phyloP scores from a whole-genome alignment of 2,329 filamentous ascomycete genomes.

The Aureobasidium mangrovei region DNA sequence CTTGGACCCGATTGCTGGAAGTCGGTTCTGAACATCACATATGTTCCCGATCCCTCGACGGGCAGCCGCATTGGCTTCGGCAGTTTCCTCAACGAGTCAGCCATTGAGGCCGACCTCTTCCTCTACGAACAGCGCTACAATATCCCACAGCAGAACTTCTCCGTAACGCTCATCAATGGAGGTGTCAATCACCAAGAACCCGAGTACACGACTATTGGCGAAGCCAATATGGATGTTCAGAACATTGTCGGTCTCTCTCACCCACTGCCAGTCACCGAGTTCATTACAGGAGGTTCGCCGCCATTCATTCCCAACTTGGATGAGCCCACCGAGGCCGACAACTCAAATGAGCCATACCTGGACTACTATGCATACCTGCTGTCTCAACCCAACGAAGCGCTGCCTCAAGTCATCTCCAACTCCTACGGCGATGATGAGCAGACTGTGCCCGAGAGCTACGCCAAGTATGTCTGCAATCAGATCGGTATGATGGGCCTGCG shows the following conservation, averaged over 20 bases:
- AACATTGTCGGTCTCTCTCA: conserved; percentile 30
- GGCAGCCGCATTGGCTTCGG: conserved; percentile 44
- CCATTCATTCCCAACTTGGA: conserved; percentile 6
- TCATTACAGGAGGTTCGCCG: conserved; percentile 10
- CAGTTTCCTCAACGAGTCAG: conserved; percentile 21
- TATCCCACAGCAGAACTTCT: conserved; percentile 41
- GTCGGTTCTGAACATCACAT: conserved; percentile 19
- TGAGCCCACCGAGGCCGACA: conserved; percentile 16
- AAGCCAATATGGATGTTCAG: conserved; percentile 57
- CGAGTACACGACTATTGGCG: conserved; percentile 33
- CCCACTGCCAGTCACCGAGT: conserved; percentile 17
- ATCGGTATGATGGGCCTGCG: conserved; percentile 56
- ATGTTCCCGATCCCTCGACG: conserved; percentile 25
- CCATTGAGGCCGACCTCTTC: conserved; percentile 17
- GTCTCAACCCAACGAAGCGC: conserved; percentile 40
- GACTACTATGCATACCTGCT: conserved; percentile 52
- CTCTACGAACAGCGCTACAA: conserved; percentile 20
- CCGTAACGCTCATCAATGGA: conserved; percentile 46
- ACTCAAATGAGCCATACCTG: conserved; percentile 56
- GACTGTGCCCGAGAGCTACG: conserved; percentile 50
- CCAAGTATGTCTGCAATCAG: conserved; percentile 51
- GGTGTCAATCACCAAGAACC: conserved; percentile 40
- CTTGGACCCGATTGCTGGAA: conserved; percentile 20
- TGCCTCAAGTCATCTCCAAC: conserved; percentile 54
- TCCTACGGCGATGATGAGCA: conserved; percentile 60